Percentiles rank a stretch among this genome's conserved stretches.
These are phyloP conservation scores for Colletotrichum ledebouriae DNA, from an alignment of 2,329 filamentous ascomycete genomes.

Conservation along the genomic window DNA sequence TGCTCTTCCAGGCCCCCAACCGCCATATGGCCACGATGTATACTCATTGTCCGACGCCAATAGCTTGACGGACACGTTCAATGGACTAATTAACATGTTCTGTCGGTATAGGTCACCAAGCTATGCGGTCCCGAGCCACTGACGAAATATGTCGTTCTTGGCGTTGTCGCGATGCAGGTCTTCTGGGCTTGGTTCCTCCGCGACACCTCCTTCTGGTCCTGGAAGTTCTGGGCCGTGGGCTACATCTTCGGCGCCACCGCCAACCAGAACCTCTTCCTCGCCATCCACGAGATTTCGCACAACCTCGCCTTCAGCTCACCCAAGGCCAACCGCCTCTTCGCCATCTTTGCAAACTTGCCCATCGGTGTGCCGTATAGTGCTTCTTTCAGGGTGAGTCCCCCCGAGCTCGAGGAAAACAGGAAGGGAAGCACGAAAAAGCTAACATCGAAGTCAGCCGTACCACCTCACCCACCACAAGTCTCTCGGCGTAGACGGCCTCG, in stretches of 20 bases:
- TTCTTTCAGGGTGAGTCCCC: conserved; percentile 81
- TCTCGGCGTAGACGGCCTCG: conserved; percentile 93
- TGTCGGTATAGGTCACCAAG: conserved; percentile 81
- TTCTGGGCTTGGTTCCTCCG: conserved; percentile 82
- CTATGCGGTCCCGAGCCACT: conserved; percentile 96
- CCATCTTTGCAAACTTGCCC: conserved; percentile 94
- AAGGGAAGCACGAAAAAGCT: conserved; percentile 40
- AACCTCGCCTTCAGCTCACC: conserved; percentile 92
- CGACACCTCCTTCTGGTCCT: conserved; percentile 83
- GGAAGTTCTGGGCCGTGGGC: conserved; percentile 86
- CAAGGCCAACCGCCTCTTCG: conserved; percentile 84
- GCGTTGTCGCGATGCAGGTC: conserved; percentile 87
- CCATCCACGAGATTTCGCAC: conserved; percentile 98
- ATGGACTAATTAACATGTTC: conserved; percentile 4
- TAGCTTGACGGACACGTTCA: not conserved
- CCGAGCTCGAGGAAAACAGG: not conserved
- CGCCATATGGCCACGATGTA: no score
- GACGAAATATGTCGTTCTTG: conserved; percentile 91
- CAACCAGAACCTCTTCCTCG: conserved; percentile 98
- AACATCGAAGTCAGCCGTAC: conserved; percentile 76
- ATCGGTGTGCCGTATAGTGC: conserved; percentile 97
- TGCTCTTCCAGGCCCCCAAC: not conserved
- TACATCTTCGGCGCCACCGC: conserved; percentile 94
- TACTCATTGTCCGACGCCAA: not conserved
- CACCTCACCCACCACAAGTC: conserved; percentile 99